A percentile compares a stretch with the other conserved stretches of the same genome.
These are phyloP conservation scores for Schizophyllum commune DNA, from an alignment of 1,284 basidiomycete genomes.

Conservation along the genomic window DNA sequence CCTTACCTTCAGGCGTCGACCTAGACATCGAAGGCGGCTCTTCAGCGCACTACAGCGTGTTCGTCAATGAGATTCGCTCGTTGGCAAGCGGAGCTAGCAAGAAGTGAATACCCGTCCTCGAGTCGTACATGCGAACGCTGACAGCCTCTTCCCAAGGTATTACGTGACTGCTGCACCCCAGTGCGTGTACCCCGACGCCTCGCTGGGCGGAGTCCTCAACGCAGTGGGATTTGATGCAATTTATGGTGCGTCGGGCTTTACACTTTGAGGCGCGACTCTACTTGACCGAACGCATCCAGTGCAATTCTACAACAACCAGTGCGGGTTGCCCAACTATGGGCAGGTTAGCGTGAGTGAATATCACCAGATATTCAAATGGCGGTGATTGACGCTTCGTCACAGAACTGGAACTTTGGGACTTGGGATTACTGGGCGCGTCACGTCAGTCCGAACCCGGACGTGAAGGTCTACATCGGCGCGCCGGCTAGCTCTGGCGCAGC, in stretches of 20 bases:
- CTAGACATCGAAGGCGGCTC: conserved; percentile 59
- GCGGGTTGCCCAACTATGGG: conserved; percentile 4
- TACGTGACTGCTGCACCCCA: conserved; percentile 55
- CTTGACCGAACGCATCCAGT: conserved; percentile 1
- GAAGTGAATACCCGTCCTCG: conserved; percentile 28
- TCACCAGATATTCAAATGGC: neutral
- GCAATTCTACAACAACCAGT: conserved; percentile 33
- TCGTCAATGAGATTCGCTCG: conserved; percentile 50
- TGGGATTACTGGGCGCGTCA: conserved; percentile 57
- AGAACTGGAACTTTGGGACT: conserved; percentile 48
- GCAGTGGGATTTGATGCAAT: conserved; percentile 48
- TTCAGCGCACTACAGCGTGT: conserved; percentile 47
- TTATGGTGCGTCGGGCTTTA: conserved; percentile 37
- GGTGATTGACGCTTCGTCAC: neutral
- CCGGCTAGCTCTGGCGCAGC: conserved; percentile 51
- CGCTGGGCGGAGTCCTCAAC: conserved; percentile 44
- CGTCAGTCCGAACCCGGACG: conserved; percentile 47
- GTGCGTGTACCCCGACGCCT: conserved; percentile 49
- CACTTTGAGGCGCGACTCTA: neutral
- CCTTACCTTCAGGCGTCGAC: conserved; percentile 44
- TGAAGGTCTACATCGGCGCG: conserved; percentile 56
- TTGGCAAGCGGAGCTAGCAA: conserved; percentile 43
- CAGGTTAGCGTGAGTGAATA: conserved; percentile 7
- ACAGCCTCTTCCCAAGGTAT: conserved; percentile 31
- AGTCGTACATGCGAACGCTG: neutral